These are phyloP conservation scores for Trichoderma arundinaceum DNA, from an alignment of 2,329 filamentous ascomycete species.

Conservation along the genomic window DNA sequence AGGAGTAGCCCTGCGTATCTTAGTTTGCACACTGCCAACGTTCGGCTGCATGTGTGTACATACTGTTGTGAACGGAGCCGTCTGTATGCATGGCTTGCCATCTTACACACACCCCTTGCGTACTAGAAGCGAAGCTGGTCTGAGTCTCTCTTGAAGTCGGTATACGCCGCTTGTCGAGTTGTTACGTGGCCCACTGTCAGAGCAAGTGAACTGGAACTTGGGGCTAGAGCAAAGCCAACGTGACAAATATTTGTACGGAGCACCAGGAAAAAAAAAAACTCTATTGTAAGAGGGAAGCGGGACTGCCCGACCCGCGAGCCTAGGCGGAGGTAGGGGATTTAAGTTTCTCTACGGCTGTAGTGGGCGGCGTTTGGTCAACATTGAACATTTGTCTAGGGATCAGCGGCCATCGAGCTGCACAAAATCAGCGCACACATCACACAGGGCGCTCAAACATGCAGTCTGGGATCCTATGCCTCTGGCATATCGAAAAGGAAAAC, in stretches of 20 bases:
- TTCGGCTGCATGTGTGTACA: slow-evolving; percentile 6
- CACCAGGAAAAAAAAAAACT: not conserved
- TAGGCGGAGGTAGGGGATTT: slow-evolving; percentile 16
- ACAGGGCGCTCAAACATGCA: not conserved
- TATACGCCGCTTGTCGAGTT: slow-evolving; percentile 18
- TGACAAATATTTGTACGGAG: not conserved
- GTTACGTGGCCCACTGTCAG: slow-evolving; percentile 3
- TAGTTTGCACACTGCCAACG: not conserved
- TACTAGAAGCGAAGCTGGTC: not conserved
- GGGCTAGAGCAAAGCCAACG: not conserved
- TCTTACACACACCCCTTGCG: slow-evolving; percentile 5
- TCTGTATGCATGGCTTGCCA: not conserved
- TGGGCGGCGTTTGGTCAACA: not conserved
- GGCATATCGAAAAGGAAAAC: not conserved
- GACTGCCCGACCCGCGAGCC: slow-evolving; percentile 21
- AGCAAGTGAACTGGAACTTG: not conserved
- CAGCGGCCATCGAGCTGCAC: not conserved
- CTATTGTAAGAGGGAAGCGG: not conserved
- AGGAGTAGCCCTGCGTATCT: slow-evolving; percentile 3
- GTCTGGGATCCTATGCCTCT: not conserved
- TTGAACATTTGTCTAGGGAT: not conserved
- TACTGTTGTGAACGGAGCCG: not conserved
- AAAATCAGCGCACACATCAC: slow-evolving; percentile 1
- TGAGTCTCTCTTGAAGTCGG: not conserved
- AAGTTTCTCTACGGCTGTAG: slow-evolving; percentile 4